Evolutionary conservation across 192 early-diverging fungal genomes (phyloP), one percentile per base, ranked within the genome.

Genomic region (Backusella tuberculispora): DNA sequence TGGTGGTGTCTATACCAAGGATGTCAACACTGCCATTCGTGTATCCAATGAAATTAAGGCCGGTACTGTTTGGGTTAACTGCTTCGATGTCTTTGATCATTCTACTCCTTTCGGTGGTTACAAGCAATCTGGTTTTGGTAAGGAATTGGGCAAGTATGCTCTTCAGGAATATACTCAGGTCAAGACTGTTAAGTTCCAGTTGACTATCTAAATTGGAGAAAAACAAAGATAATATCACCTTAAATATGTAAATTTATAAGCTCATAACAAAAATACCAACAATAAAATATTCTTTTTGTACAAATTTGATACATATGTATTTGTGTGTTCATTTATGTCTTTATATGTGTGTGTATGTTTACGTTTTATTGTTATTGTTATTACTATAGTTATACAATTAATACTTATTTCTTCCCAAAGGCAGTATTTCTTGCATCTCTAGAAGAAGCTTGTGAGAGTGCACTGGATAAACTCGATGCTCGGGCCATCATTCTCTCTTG

Each of bases 51-150:
- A 81, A 75, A 72, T 95, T 70, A 75, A 94, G 34, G 86, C 88
- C 19, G 92, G 93, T 13, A 91, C 84, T 41, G 87, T 93, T 8
- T 95, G 92, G 93, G 87, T 94, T 38, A 96, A 96, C 82, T 88
- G 87, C 64, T 95, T 92, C 89, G 86, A 90, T 83, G 81, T 86
- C 24, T 83, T 91, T 44, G 91, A 94, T 71, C 83, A 92, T n/a
- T 81, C 82, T 48, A 90, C 91, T 88, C 93, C 93, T 14, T 94
- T 95, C 82, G 93, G 93, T 56, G 93, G 93, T 9, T 77, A 83
- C 70, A 91, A 92, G 64, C 81, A 82, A 63, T 87, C 85, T 75
- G 91, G 91, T 46, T 69, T 75, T 12, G 74, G 74, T 69, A 66
- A 69, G 42, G 74, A 75, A 14, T 44, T 69, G 43, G 74, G 74